Conservation (phyloP, 441 rosid genomes). For the Sinapis alba region DNA sequence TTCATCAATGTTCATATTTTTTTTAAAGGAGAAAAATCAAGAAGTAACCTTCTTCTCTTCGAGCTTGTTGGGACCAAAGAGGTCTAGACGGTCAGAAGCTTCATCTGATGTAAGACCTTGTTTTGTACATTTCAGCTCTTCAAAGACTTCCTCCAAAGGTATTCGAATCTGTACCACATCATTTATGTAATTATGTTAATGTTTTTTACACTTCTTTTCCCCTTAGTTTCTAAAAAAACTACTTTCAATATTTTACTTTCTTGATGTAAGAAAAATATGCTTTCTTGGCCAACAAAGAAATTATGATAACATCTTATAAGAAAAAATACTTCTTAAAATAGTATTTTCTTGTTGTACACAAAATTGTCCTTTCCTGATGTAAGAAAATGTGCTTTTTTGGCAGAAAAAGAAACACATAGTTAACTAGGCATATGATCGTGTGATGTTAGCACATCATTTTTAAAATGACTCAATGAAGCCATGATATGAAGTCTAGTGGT, state of each 20-base stretch:
- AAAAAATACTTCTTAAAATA: background rate
- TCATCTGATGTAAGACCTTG: slow-evolving; percentile 70
- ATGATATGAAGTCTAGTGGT: background rate
- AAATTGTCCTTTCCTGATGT: background rate
- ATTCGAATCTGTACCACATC: slow-evolving; percentile 37
- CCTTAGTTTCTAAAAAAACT: background rate
- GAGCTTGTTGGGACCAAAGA: slow-evolving; percentile 64
- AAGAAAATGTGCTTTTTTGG: background rate
- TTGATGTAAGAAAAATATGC: background rate
- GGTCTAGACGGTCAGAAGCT: slow-evolving; percentile 73
- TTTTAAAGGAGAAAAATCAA: background rate
- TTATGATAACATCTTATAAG: background rate
- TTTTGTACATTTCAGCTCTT: slow-evolving; percentile 74
- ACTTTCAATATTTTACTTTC: background rate
- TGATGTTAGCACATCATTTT: background rate
- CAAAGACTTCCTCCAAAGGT: slow-evolving; percentile 92
- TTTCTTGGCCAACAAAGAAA: background rate
- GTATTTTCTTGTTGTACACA: background rate
- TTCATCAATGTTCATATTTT: background rate
- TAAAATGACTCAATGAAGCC: background rate
- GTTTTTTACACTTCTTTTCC: background rate
- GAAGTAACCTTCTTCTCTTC: slow-evolving; percentile 56
- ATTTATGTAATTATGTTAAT: background rate
- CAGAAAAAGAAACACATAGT: background rate
- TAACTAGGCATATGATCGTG: background rate